Base-by-base conservation (phyloP, 192 early-diverging fungal species). In the Bifiguratus adelaidae region DNA sequence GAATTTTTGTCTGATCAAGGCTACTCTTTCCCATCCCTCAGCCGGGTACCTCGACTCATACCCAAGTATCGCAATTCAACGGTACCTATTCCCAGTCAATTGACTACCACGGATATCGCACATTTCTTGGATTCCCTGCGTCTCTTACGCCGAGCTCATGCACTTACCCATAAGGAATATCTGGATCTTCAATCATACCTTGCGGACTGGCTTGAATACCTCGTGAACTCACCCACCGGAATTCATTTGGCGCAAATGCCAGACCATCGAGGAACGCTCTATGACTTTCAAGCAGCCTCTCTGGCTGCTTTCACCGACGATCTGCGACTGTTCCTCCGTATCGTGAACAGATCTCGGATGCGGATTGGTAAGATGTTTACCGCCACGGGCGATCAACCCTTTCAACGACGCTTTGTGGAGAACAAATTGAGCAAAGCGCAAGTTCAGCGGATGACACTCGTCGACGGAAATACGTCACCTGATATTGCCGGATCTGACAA, bases 351-450 rank as follows among this genome's bases (percentile, higher is more conserved):
- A 43, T 69, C 62, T 34, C 65, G 77, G 7, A 79, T 79, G 77
- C 54, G 77, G 6, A 69, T 79, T n/a, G 74, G 74, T 16, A 74
- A 74, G 26, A 72, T 75, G 34, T 78, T 78, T 43, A 58, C 59
- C 19, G 21, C 35, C 0, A 48, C 50, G n/a, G 62, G 62, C 19
- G 15, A 37, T 12, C 62, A 65, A 36, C 55, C 61, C n/a, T 58
- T 38, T 23, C 50, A 63, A 25, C 40, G 35, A 16, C 30, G 37
- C 2, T 48, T 41, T 13, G 45, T 46, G 5, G 7, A 46, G 18
- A 15, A n/a, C 9, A 46, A 22, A 20, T 37, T 37, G 19, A 44
- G 46, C 16, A 19, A 13, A 5, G 23, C 22, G n/a, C 49, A 5
- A 7, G 12, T 12, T 22, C 30, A 50, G 37, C 37, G 37, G 5